A percentile compares a stretch with the other conserved stretches of the same genome.
Evolutionary conservation across 345 rosid genomes (phyloP).

Genomic region (Sisymbrium irio): DNA sequence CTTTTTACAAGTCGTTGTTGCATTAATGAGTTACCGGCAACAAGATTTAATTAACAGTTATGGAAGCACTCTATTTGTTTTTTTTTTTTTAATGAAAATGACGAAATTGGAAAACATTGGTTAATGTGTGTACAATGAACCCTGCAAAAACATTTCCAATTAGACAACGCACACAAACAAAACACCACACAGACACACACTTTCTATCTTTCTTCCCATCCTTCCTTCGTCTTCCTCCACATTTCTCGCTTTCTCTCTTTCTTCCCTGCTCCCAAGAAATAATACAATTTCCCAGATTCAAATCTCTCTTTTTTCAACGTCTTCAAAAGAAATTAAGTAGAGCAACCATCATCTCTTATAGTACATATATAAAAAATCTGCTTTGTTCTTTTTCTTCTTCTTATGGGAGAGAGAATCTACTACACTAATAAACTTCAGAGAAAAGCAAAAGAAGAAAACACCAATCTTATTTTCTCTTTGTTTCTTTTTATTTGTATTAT

Average conservation of each 20-base stretch:
- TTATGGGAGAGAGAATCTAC: not conserved
- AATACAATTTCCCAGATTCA: constrained; percentile 36
- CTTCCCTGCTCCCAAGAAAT: constrained; percentile 25
- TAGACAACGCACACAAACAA: constrained; percentile 25
- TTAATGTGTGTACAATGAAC: constrained; percentile 26
- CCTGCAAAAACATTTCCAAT: not conserved
- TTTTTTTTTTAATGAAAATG: not conserved
- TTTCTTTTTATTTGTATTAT: constrained; percentile 25
- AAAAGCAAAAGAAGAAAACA: constrained; percentile 26
- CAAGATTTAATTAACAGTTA: not conserved
- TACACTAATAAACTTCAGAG: not conserved
- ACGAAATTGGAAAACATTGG: not conserved
- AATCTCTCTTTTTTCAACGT: constrained; percentile 25
- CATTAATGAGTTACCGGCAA: not conserved
- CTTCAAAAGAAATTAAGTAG: constrained; percentile 2
- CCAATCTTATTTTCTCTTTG: constrained; percentile 20
- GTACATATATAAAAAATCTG: not conserved
- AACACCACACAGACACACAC: constrained; percentile 2
- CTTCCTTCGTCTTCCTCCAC: constrained; percentile 11
- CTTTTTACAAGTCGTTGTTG: constrained; percentile 21
- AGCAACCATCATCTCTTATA: not conserved
- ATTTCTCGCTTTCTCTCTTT: not conserved
- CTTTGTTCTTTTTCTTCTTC: not conserved
- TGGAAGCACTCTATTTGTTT: not conserved
- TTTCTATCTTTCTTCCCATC: constrained; percentile 4